Evolutionary conservation across 345 rosid species (phyloP), one percentile per base, ranked within the genome.

Genomic region (Moricandia moricandioides): DNA sequence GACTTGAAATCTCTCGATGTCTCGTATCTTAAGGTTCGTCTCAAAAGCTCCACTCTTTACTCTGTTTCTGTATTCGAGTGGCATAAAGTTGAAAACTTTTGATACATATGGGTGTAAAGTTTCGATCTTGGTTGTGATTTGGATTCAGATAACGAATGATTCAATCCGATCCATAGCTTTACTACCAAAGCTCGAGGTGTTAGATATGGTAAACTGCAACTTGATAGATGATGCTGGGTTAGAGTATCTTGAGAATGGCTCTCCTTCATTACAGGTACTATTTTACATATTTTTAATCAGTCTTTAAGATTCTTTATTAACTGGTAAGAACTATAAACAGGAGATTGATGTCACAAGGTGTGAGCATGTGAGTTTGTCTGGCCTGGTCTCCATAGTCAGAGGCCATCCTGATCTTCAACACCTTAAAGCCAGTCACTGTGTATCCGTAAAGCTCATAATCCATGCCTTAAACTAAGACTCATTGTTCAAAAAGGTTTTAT

Each of bases 11-110:
- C 74, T 71, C 93, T 91, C 51, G 96, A 94, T 72, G 65, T 91
- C 58, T 94, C 98, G 11, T 90, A 88, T 80, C 93, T 94, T 45
- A 88, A 91, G 96, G 98, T 94, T 78, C 55, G 80, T 72, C 7
- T 64, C 13, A 37, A 40, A 13, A 40, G 49, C 49, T 40, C 13
- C 49, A n/a, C 52, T 47, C 18, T 47, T 47, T 39, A 47, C 52
- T 47, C 52, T 47, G 52, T 47, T 47, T 43, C 13, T 7, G 17
- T 47, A n/a, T 43, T 43, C 7, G 51, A 43, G 1, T 43, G 51
- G 51, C 16, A 5, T 43, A 43, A 43, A 43, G n/a, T 11, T 40
- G n/a, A 40, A 40, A 40, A 40, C 51, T 43, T 43, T 47, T 47
- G 31, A 13, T 13, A 14, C 1, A 43, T 3, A 43, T 39, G 45